Percentiles rank a stretch among this genome's conserved stretches.
phyloP scores from a whole-genome alignment of 176 grass and related monocot genomes.

The Elaeis guineensis region DNA sequence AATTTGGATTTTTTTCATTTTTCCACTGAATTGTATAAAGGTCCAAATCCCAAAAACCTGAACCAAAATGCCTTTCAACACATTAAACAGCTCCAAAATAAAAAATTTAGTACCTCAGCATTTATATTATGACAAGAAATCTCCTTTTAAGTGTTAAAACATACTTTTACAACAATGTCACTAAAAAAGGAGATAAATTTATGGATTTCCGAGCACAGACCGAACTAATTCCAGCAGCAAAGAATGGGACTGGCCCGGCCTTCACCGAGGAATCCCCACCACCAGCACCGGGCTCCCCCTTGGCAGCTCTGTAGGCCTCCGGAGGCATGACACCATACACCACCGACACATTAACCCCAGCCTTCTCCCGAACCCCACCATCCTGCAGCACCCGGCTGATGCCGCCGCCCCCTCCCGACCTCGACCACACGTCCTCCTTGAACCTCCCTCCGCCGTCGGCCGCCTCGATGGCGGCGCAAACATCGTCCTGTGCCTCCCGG shows the following conservation, averaged over 20 bases:
- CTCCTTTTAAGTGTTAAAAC: too few species aligned
- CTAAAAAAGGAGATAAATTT: too few species aligned
- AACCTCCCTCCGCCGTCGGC: slow-evolving; percentile 63
- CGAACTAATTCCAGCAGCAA: slow-evolving; percentile 90
- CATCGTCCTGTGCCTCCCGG: slow-evolving; percentile 67
- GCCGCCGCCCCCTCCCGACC: slow-evolving; percentile 74
- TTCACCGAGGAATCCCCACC: slow-evolving; percentile 31
- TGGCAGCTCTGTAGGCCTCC: slow-evolving; percentile 87
- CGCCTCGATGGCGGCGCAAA: slow-evolving; percentile 77
- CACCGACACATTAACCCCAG: slow-evolving; percentile 88
- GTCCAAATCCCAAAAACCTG: too few species aligned
- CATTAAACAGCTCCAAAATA: too few species aligned
- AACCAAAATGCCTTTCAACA: too few species aligned
- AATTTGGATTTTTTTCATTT: too few species aligned
- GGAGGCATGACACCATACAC: slow-evolving; percentile 94
- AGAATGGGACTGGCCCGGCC: slow-evolving; percentile 77
- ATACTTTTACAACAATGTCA: too few species aligned
- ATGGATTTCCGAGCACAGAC: slow-evolving; percentile 21
- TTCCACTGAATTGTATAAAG: too few species aligned
- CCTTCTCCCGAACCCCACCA: slow-evolving; percentile 85
- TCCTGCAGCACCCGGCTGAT: slow-evolving; percentile 97
- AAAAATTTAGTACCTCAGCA: too few species aligned
- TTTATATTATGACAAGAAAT: too few species aligned
- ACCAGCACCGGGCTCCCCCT: slow-evolving; percentile 42
- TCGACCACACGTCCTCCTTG: slow-evolving; percentile 92